A percentile compares a stretch with the other conserved stretches of the same genome.
phyloP scores from a whole-genome alignment of 2,329 filamentous ascomycete species.

The Teratosphaeria gauchensis region DNA sequence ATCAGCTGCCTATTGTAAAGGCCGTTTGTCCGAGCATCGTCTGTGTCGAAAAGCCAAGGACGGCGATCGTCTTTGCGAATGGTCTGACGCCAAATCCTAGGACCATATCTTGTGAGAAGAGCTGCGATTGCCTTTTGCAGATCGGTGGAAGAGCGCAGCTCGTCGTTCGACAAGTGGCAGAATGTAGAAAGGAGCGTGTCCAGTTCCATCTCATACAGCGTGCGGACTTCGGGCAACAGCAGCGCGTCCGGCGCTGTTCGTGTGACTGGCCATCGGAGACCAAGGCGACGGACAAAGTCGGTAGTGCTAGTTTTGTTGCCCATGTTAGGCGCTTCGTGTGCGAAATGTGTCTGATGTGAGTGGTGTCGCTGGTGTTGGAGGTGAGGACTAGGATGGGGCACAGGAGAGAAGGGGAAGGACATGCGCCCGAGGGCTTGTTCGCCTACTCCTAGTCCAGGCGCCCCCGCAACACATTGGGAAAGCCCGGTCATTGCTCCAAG shows the following conservation, averaged over 20 bases:
- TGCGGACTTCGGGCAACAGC: background rate
- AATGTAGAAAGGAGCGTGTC: background rate
- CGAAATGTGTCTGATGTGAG: background rate
- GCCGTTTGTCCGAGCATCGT: background rate
- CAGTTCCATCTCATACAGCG: background rate
- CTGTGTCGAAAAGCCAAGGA: background rate
- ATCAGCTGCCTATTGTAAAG: too few species aligned
- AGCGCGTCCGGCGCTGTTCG: background rate
- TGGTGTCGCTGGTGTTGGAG: background rate
- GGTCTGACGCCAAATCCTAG: background rate
- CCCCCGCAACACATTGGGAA: too few species aligned
- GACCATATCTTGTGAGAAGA: background rate
- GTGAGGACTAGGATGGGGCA: too few species aligned
- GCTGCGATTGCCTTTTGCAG: background rate
- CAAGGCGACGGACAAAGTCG: too few species aligned
- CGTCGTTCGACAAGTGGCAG: background rate
- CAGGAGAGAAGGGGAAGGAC: too few species aligned
- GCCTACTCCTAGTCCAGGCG: too few species aligned
- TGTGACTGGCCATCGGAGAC: background rate
- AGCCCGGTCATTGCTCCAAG: too few species aligned
- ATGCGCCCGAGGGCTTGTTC: too few species aligned
- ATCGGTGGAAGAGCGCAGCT: background rate
- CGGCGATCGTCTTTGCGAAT: background rate
- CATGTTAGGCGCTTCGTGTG: background rate
- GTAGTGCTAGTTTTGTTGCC: too few species aligned